A percentile compares a stretch with the other conserved stretches of the same genome.
Conservation (phyloP, 2,329 filamentous ascomycete species). For the Ramichloridium luteum region DNA sequence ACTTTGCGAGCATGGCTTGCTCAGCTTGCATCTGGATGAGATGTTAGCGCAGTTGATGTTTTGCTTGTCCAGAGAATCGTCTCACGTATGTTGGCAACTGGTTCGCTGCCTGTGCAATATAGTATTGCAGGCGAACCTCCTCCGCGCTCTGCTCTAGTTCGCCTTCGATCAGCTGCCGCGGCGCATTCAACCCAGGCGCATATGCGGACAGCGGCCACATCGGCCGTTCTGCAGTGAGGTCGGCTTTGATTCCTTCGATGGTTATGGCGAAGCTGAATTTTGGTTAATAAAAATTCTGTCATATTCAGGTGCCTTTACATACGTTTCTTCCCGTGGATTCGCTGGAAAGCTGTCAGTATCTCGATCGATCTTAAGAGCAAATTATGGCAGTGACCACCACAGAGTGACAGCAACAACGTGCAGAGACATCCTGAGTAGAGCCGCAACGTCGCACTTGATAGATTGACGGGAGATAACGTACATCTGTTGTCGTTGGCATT, state of each 20-base stretch:
- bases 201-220: slow-evolving; percentile 82
- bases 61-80: too few species aligned
- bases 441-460: too few species aligned
- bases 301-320: not conserved
- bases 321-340: too few species aligned
- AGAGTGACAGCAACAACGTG: too few species aligned
- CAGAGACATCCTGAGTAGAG: too few species aligned
- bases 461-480: too few species aligned
- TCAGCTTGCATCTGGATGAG: slow-evolving; percentile 11
- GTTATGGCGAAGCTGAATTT: slow-evolving; percentile 40
- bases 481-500: too few species aligned
- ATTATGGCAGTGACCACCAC: too few species aligned
- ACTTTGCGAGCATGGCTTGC: slow-evolving; percentile 8
- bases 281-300: not conserved
- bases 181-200: slow-evolving; percentile 62
- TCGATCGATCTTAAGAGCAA: too few species aligned
- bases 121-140: slow-evolving; percentile 65
- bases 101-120: slow-evolving; percentile 50
- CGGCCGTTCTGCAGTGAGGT: slow-evolving; percentile 47
- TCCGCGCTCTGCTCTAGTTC: slow-evolving; percentile 77
- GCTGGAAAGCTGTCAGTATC: too few species aligned
- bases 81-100: slow-evolving; percentile 42
- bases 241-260: slow-evolving; percentile 42
- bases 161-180: slow-evolving; percentile 69
- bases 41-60: too few species aligned